A percentile compares a stretch with the other conserved stretches of the same genome.
Evolutionary conservation across 371 early-diverging fungal species (phyloP).

Genomic region (Rhizopus microsporus): DNA sequence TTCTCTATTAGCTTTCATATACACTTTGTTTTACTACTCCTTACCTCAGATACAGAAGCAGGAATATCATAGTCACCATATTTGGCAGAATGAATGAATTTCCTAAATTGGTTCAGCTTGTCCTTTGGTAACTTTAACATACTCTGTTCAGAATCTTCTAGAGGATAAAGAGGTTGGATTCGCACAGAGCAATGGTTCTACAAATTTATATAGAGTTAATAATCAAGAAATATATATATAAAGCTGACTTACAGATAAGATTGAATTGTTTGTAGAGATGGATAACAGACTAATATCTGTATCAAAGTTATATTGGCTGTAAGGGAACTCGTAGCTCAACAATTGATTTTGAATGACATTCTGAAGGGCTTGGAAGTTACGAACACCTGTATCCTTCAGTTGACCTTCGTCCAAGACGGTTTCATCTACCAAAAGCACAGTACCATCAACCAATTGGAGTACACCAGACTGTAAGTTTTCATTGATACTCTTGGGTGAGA

Average conservation of each 20-base stretch:
- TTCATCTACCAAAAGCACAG: constrained; percentile 61
- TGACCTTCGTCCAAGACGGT: constrained; percentile 65
- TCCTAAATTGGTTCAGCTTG: constrained; percentile 44
- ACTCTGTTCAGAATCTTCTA: constrained; percentile 15
- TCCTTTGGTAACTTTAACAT: constrained; percentile 27
- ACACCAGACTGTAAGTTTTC: constrained; percentile 58
- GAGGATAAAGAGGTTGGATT: constrained; percentile 24
- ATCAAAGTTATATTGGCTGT: constrained; percentile 59
- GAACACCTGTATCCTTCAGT: constrained; percentile 57
- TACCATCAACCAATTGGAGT: constrained; percentile 60
- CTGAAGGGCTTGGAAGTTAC: constrained; percentile 59
- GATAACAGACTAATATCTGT: constrained; percentile 56
- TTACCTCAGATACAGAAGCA: constrained; percentile 58
- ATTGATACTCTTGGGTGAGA: constrained; percentile 54
- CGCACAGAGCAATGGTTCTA: constrained; percentile 55
- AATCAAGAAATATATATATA: constrained; percentile 2
- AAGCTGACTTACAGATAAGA: constrained; percentile 55
- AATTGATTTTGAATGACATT: constrained; percentile 57
- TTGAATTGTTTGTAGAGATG: constrained; percentile 56
- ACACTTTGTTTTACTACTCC: background rate
- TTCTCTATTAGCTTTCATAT: background rate
- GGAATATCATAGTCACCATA: constrained; percentile 51
- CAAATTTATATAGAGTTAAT: constrained; percentile 5
- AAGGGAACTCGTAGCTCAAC: constrained; percentile 62
- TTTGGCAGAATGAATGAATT: constrained; percentile 50